Evolutionary conservation across 2,329 filamentous ascomycete genomes (phyloP).

Genomic region (Alternaria sp.): DNA sequence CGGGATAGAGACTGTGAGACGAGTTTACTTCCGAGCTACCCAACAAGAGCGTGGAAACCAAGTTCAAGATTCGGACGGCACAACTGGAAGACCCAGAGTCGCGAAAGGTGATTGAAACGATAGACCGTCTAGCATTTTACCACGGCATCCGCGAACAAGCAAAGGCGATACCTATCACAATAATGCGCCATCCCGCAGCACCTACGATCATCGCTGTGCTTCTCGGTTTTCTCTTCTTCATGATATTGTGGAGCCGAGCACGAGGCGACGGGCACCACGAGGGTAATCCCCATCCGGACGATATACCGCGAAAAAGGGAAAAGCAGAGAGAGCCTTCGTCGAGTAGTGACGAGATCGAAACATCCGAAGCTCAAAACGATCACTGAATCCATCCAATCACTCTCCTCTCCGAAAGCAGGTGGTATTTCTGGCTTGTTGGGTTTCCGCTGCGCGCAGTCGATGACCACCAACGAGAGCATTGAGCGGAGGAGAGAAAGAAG

Average conservation of each 20-base stretch:
- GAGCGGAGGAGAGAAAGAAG: background rate
- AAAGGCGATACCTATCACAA: background rate
- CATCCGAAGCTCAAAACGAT: background rate
- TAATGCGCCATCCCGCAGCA: conserved; percentile 46
- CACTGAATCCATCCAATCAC: background rate
- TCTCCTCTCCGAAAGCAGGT: no score
- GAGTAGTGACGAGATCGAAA: background rate
- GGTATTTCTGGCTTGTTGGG: background rate
- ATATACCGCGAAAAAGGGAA: conserved; percentile 33
- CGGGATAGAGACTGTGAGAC: background rate
- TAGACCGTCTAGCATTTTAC: background rate
- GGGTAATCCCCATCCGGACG: conserved; percentile 45
- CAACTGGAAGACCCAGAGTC: background rate
- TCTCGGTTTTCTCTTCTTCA: conserved; percentile 36
- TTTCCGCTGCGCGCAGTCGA: background rate
- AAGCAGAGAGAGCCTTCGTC: background rate
- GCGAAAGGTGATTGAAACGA: background rate
- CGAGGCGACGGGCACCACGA: conserved; percentile 42
- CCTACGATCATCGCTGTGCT: conserved; percentile 42
- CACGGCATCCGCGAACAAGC: background rate
- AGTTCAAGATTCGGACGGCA: background rate
- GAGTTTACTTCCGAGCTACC: background rate
- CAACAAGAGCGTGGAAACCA: background rate
- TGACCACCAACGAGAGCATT: background rate
- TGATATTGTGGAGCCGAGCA: conserved; percentile 35